Percentiles rank a stretch among this genome's conserved stretches.
phyloP scores from a whole-genome alignment of 2,329 filamentous ascomycete genomes.

The Pleoardoris graminearum region DNA sequence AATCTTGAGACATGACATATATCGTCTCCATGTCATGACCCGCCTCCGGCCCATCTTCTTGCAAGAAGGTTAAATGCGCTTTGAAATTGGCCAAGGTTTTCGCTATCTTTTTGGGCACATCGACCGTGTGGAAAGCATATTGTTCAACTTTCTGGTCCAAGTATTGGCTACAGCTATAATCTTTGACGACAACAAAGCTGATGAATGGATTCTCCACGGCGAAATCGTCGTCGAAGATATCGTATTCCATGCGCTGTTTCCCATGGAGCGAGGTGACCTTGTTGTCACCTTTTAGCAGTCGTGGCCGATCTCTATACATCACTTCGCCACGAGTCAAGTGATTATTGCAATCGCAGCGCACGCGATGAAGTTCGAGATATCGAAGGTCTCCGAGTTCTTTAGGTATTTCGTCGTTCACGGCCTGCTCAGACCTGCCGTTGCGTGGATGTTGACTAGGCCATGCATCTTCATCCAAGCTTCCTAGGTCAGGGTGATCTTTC shows the following conservation, averaged over 20 bases:
- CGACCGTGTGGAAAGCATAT: neutral
- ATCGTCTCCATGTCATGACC: neutral
- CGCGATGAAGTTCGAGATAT: neutral
- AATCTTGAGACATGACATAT: neutral
- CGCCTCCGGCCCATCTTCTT: neutral
- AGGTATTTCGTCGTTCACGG: neutral
- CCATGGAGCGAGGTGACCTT: neutral
- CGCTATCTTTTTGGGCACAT: neutral
- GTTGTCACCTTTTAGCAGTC: neutral
- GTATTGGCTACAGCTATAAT: neutral
- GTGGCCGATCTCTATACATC: neutral
- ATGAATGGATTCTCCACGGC: neutral
- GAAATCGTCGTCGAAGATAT: neutral
- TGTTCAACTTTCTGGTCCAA: neutral
- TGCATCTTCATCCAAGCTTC: no score
- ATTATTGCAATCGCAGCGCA: neutral
- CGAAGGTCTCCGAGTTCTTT: neutral
- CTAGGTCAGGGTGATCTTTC: no score
- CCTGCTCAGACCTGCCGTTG: no score
- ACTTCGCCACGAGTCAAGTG: neutral
- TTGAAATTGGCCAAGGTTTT: neutral
- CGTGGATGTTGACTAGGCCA: no score
- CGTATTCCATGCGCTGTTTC: neutral
- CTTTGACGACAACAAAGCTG: neutral
- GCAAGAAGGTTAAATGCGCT: neutral